phyloP scores from a whole-genome alignment of 495 filamentous ascomycete species.

The Neurospora sp. region DNA sequence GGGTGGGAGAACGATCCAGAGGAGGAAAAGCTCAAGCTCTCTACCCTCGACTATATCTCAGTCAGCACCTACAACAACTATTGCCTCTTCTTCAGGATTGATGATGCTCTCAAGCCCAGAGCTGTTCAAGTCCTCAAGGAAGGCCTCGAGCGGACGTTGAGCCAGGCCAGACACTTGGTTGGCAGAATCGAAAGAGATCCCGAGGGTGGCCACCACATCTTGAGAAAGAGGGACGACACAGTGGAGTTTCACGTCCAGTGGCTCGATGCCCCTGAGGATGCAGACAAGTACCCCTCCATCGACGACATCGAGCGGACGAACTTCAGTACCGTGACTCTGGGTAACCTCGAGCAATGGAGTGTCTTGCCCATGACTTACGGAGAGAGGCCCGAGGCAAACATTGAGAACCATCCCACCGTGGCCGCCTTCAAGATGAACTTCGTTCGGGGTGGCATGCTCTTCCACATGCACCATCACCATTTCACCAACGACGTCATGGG shows the following conservation, averaged over 20 bases:
- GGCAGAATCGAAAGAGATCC: slow-evolving; percentile 34
- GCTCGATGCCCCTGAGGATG: slow-evolving; percentile 21
- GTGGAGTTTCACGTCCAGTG: slow-evolving; percentile 33
- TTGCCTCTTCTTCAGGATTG: slow-evolving; percentile 30
- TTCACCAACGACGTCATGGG: slow-evolving; percentile 36
- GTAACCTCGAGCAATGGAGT: slow-evolving; percentile 23
- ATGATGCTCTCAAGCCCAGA: slow-evolving; percentile 21
- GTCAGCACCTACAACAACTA: slow-evolving; percentile 26
- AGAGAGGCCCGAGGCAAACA: slow-evolving; percentile 29
- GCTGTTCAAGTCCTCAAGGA: slow-evolving; percentile 19
- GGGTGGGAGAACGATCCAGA: slow-evolving; percentile 21
- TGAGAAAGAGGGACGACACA: slow-evolving; percentile 32
- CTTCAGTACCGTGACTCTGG: slow-evolving; percentile 18
- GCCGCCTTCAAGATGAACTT: slow-evolving; percentile 35
- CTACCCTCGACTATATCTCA: slow-evolving; percentile 26
- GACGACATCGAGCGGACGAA: slow-evolving; percentile 22
- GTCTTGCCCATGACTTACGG: slow-evolving; percentile 31
- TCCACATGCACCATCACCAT: slow-evolving; percentile 37
- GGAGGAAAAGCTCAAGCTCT: slow-evolving; percentile 17
- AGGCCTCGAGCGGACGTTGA: slow-evolving; percentile 33
- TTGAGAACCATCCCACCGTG: slow-evolving; percentile 22
- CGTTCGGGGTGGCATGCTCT: slow-evolving; percentile 31
- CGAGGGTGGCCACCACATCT: slow-evolving; percentile 24
- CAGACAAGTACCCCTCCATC: slow-evolving; percentile 21
- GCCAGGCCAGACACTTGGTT: slow-evolving; percentile 31